Percentiles rank a stretch among this genome's conserved stretches.
Evolutionary conservation across 179 eudicot species (phyloP).

Genomic region (Amaranthus tricolor): DNA sequence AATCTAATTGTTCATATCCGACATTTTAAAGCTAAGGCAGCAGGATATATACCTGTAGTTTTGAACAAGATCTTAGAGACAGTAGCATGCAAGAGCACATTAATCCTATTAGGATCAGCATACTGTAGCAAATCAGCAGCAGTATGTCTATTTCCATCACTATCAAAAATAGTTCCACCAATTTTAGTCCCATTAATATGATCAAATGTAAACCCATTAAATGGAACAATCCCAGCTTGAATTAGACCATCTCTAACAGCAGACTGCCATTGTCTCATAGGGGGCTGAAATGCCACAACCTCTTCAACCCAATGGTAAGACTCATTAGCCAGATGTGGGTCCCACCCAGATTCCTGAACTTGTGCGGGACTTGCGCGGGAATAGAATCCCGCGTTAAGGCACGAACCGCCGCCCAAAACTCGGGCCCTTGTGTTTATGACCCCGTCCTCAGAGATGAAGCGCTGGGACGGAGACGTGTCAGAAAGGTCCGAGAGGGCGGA

Average conservation of each 20-base stretch:
- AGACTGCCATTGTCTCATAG: slow-evolving; percentile 61
- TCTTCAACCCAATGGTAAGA: slow-evolving; percentile 76
- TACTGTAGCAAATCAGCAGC: slow-evolving; percentile 45
- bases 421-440: slow-evolving; percentile 41
- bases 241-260: slow-evolving; percentile 65
- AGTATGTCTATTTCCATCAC: slow-evolving; percentile 37
- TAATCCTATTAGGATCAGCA: slow-evolving; percentile 30
- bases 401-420: slow-evolving; percentile 36
- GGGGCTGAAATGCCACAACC: slow-evolving; percentile 58
- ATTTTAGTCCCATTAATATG: slow-evolving; percentile 40
- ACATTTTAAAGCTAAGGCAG: background rate
- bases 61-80: slow-evolving; percentile 50
- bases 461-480: slow-evolving; percentile 33
- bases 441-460: slow-evolving; percentile 45
- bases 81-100: slow-evolving; percentile 43
- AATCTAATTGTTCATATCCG: background rate
- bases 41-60: slow-evolving; percentile 39
- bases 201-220: slow-evolving; percentile 46
- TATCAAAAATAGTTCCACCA: slow-evolving; percentile 38
- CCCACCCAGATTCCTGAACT: slow-evolving; percentile 53
- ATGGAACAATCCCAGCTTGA: slow-evolving; percentile 59
- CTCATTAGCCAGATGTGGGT: slow-evolving; percentile 41
- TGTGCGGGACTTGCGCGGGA: slow-evolving; percentile 52
- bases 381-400: slow-evolving; percentile 86
- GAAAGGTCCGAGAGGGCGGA: slow-evolving; percentile 36